phyloP scores from a whole-genome alignment of 2,329 filamentous ascomycete species.

The Mollisiaceae sp. region DNA sequence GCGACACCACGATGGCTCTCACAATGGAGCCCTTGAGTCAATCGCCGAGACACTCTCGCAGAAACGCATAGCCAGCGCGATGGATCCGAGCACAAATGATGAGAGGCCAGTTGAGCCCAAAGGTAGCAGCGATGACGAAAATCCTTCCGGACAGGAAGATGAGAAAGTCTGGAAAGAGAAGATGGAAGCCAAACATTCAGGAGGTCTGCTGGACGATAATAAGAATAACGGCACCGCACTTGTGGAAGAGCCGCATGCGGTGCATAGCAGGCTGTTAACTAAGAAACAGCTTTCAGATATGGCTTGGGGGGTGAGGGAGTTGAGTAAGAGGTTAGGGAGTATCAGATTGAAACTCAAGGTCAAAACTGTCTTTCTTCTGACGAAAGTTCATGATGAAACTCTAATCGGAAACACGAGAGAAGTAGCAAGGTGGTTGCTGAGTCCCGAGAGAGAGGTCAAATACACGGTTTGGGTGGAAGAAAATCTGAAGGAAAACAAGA shows the following conservation, averaged over 20 bases:
- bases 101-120: slow-evolving; percentile 27
- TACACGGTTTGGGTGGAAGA: slow-evolving; percentile 88
- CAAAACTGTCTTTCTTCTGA: slow-evolving; percentile 83
- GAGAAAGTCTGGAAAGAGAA: slow-evolving; percentile 59
- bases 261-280: slow-evolving; percentile 77
- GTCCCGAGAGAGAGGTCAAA: slow-evolving; percentile 65
- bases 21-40: slow-evolving; percentile 38
- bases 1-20: slow-evolving; percentile 42
- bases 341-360: slow-evolving; percentile 84
- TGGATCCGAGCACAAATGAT: slow-evolving; percentile 4
- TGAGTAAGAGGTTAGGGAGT: slow-evolving; percentile 84
- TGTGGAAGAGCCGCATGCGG: slow-evolving; percentile 21
- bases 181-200: slow-evolving; percentile 25
- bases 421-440: slow-evolving; percentile 80
- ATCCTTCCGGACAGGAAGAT: slow-evolving; percentile 56
- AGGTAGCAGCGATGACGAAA: slow-evolving; percentile 16
- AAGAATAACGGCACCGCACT: slow-evolving; percentile 23
- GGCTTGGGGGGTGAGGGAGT: slow-evolving; percentile 92
- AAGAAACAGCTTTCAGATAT: slow-evolving; percentile 96
- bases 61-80: slow-evolving; percentile 22
- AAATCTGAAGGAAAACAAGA: slow-evolving; percentile 70
- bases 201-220: not conserved
- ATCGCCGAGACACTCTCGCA: slow-evolving; percentile 38
- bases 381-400: slow-evolving; percentile 87
- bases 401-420: slow-evolving; percentile 79